A percentile compares a stretch with the other conserved stretches of the same genome.
Conservation (phyloP, 164 flowering plant species). For the Magnolia changhungtana region DNA sequence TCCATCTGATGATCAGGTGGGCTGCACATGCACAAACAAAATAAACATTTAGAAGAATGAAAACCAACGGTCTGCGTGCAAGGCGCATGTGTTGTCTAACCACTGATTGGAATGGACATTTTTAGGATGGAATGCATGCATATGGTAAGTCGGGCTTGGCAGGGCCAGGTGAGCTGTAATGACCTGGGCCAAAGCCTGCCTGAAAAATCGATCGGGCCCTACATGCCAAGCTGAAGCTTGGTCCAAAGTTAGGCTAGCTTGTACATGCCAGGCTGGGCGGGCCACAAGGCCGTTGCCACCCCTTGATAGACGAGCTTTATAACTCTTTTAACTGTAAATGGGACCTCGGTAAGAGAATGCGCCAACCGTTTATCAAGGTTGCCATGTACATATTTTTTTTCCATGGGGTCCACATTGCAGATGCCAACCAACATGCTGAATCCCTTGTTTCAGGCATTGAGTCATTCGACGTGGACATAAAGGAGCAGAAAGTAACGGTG, state of each 20-base stretch:
- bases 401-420: neutral
- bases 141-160: neutral
- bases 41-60: neutral
- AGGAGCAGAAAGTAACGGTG: constrained; percentile 90
- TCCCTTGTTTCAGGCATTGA: constrained; percentile 60
- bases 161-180: neutral
- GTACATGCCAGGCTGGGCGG: neutral
- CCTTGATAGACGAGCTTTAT: no score
- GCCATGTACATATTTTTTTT: neutral
- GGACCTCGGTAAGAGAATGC: neutral
- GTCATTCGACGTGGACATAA: constrained; percentile 66
- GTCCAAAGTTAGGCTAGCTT: neutral
- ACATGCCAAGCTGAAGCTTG: neutral
- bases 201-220: no score
- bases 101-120: neutral
- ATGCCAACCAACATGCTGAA: neutral
- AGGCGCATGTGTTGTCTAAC: neutral
- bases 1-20: no score
- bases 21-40: no score
- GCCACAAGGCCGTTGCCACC: neutral
- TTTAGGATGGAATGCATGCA: neutral
- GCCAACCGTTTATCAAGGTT: neutral
- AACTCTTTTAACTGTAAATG: neutral
- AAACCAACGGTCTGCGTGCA: neutral
- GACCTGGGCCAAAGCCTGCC: neutral